A percentile compares a stretch with the other conserved stretches of the same genome.
Evolutionary conservation across 1,284 basidiomycete genomes (phyloP).

Genomic region (Vanrija pseudolonga): DNA sequence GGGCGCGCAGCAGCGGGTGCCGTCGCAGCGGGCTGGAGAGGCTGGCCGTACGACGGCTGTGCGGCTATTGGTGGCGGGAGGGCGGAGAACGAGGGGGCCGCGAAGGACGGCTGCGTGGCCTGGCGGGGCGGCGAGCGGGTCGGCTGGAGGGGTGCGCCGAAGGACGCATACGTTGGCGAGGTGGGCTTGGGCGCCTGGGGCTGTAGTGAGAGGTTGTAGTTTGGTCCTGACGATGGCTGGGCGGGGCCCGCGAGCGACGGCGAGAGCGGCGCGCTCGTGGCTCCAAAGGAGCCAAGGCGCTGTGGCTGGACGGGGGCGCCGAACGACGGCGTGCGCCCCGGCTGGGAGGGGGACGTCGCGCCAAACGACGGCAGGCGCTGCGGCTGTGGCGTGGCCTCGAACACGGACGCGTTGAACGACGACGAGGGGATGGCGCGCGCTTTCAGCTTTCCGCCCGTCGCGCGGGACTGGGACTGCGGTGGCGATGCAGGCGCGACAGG

Average conservation of each 20-base stretch:
- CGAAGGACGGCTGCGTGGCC: neutral
- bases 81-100: constrained; percentile 4
- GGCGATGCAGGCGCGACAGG: constrained; percentile 5
- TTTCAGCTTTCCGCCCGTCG: neutral
- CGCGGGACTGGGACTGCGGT: neutral
- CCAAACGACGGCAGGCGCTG: constrained; percentile 2
- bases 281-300: neutral
- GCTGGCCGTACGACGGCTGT: neutral
- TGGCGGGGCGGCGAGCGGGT: neutral
- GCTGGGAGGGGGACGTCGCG: constrained; percentile 13
- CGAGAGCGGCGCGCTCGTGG: neutral
- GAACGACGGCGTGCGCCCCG: neutral
- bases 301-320: neutral
- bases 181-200: constrained; percentile 26
- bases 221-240: constrained; percentile 26
- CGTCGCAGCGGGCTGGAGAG: constrained; percentile 2
- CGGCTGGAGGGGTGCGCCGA: constrained; percentile 8
- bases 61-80: neutral
- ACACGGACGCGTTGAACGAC: constrained; percentile 38
- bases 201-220: constrained; percentile 43
- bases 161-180: constrained; percentile 2
- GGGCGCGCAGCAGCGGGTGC: constrained; percentile 19
- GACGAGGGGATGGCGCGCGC: constrained; percentile 38
- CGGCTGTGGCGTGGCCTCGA: constrained; percentile 13
- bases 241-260: neutral